Evolutionary conservation across 208 protist species (phyloP), one percentile per base, ranked within the genome.

Genomic region (Leishmania major): DNA sequence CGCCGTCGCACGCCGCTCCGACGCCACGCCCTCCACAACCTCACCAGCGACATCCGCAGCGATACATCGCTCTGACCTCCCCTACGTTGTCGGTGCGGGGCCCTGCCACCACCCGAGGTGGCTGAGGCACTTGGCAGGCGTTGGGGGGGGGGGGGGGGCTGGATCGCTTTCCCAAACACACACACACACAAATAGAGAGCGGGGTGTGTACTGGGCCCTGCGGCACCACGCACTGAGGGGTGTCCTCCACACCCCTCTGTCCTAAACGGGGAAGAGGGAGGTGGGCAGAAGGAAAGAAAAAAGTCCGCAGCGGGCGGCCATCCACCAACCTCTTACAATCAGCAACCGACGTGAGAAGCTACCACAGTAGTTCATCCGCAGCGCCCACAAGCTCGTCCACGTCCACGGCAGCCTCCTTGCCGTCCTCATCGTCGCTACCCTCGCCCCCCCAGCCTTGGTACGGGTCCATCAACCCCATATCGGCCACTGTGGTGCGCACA

Each of bases 391-490:
- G 1, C 5, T 80, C 74, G 47, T 94, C 88, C 2, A 88, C 84
- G 22, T 81, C 82, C 43, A 57, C 40, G 22, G 19, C 25, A 0
- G 79, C 71, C 71, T 91, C 86, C 3, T 62, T 78, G 11, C 83
- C 80, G 35, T 87, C 31, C 49, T 77, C 57, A 49, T 88, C 80
- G 53, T 71, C 78, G 28, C 66, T 40, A n/a, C 59, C 71, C 37
- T 85, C 72, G 28, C 70, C 81, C 35, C 72, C 57, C 88, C 80
- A 77, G 28, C 75, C 87, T 49, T 89, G 80, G 53, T 91, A 92
- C 1, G 84, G 87, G 70, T 94, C 90, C 71, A 81, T 78, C n/a
- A 94, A 28, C 0, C 90, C 90, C 91, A 94, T 94, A 19, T 75
- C 77, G 15, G 83, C 77, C 76, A 87, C 86, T 35, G 91, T 91